Conservation (phyloP, 2,329 filamentous ascomycete species). For the Fusarium keratoplasticum region DNA sequence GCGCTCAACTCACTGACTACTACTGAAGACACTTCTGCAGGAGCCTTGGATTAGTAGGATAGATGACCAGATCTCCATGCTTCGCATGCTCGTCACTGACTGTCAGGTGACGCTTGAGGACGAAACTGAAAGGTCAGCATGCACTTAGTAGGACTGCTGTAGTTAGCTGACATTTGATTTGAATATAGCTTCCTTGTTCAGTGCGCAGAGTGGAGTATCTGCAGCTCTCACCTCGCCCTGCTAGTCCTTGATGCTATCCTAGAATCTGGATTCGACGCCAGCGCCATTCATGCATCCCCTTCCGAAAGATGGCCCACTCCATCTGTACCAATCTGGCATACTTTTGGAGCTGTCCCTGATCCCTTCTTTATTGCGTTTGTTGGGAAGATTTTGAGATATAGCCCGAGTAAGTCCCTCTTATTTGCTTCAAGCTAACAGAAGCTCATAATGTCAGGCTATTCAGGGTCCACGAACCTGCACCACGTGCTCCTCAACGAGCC, state of each 20-base stretch:
- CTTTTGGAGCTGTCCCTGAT: no score
- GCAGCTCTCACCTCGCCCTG: no score
- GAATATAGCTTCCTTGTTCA: not conserved
- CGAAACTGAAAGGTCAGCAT: not conserved
- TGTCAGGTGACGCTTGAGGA: not conserved
- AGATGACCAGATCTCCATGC: not conserved
- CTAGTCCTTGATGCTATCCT: no score
- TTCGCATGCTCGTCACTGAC: not conserved
- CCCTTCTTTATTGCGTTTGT: not conserved
- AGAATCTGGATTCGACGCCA: not conserved
- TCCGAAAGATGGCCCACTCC: not conserved
- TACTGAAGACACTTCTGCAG: not conserved
- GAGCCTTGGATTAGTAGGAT: rapidly evolving
- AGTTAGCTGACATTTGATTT: not conserved
- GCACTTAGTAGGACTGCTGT: rapidly evolving
- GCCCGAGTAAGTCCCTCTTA: not conserved
- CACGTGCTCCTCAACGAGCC: not conserved
- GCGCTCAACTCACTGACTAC: not conserved
- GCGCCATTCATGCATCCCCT: not conserved
- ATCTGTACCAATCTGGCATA: no score
- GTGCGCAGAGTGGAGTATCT: not conserved
- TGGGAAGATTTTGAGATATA: not conserved
- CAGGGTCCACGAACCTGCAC: not conserved
- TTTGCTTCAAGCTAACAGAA: not conserved
- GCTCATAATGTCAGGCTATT: not conserved